These are phyloP conservation scores for Penicillium thymicola DNA, from an alignment of 2,329 filamentous ascomycete genomes.

Conservation along the genomic window DNA sequence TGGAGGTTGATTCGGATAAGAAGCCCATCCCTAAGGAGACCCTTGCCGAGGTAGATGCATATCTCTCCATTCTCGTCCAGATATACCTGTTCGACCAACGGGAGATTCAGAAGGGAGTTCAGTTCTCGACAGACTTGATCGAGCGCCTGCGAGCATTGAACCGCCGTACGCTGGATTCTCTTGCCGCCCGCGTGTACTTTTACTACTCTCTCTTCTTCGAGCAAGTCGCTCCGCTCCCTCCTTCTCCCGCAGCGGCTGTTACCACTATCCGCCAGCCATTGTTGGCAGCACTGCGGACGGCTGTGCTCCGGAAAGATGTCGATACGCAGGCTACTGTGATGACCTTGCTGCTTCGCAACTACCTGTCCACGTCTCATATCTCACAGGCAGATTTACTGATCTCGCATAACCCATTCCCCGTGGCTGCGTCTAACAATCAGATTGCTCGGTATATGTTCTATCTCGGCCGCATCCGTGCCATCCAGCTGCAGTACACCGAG, in stretches of 20 bases:
- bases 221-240: slow-evolving; percentile 79
- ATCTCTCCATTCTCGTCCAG: slow-evolving; percentile 80
- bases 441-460: slow-evolving; percentile 97
- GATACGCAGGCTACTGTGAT: slow-evolving; percentile 98
- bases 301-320: slow-evolving; percentile 93
- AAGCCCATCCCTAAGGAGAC: slow-evolving; percentile 65
- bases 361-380: slow-evolving; percentile 93
- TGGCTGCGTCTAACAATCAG: slow-evolving; percentile 94
- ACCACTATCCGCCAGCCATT: slow-evolving; percentile 82
- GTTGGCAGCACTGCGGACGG: slow-evolving; percentile 83
- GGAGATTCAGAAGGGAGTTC: slow-evolving; percentile 72
- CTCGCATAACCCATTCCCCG: slow-evolving; percentile 91
- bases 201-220: slow-evolving; percentile 97
- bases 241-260: slow-evolving; percentile 82
- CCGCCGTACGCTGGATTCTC: slow-evolving; percentile 86
- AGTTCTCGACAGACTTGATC: slow-evolving; percentile 79
- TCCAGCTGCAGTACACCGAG: slow-evolving; percentile 95
- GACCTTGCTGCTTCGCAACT: slow-evolving; percentile 90
- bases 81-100: slow-evolving; percentile 86
- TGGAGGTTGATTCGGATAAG: slow-evolving; percentile 72
- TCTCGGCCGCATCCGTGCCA: slow-evolving; percentile 89
- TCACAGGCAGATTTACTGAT: slow-evolving; percentile 93
- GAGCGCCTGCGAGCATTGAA: slow-evolving; percentile 86
- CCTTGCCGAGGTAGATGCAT: slow-evolving; percentile 83
- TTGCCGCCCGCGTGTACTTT: slow-evolving; percentile 95